phyloP scores from a whole-genome alignment of 2,329 filamentous ascomycete genomes.

The Elsinoe arachidis region DNA sequence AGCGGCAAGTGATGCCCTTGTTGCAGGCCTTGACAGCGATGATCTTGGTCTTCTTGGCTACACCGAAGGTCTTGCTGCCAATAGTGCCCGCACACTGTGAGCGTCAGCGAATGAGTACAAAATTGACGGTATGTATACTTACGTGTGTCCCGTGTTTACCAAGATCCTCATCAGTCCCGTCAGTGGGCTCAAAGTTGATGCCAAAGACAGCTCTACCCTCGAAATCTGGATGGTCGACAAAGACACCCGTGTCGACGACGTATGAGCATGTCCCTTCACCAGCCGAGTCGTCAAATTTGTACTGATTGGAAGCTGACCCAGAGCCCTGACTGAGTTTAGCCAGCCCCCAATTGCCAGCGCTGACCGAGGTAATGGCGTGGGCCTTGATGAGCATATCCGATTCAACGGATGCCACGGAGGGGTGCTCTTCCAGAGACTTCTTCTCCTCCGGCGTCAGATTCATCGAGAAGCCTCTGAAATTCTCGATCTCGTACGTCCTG shows the following conservation, averaged over 20 bases:
- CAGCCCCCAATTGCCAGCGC: constrained; percentile 19
- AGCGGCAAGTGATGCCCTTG: constrained; percentile 24
- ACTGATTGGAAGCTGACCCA: constrained; percentile 6
- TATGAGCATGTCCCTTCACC: constrained; percentile 29
- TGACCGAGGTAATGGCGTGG: constrained; percentile 14
- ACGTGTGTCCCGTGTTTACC: constrained; percentile 59
- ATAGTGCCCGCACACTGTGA: constrained; percentile 17
- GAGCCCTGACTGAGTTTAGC: constrained; percentile 17
- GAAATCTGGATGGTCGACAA: constrained; percentile 22
- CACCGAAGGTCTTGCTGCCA: constrained; percentile 15
- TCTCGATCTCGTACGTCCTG: constrained; percentile 1
- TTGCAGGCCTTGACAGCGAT: constrained; percentile 28
- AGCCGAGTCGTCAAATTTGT: constrained; percentile 19
- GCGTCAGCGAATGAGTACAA: constrained; percentile 16
- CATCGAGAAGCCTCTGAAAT: constrained; percentile 7
- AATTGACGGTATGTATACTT: constrained; percentile 21
- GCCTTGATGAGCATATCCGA: constrained; percentile 12
- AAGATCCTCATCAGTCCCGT: constrained; percentile 33
- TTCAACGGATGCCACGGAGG: background rate
- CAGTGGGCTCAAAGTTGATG: constrained; percentile 17
- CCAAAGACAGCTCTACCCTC: constrained; percentile 22
- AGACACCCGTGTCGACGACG: constrained; percentile 32
- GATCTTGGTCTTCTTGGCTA: constrained; percentile 21
- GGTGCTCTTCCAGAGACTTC: background rate
- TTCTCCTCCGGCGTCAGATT: background rate